These are phyloP conservation scores for Globisporangium solare DNA, from an alignment of 352 stramenopile genomes.

Conservation along the genomic window DNA sequence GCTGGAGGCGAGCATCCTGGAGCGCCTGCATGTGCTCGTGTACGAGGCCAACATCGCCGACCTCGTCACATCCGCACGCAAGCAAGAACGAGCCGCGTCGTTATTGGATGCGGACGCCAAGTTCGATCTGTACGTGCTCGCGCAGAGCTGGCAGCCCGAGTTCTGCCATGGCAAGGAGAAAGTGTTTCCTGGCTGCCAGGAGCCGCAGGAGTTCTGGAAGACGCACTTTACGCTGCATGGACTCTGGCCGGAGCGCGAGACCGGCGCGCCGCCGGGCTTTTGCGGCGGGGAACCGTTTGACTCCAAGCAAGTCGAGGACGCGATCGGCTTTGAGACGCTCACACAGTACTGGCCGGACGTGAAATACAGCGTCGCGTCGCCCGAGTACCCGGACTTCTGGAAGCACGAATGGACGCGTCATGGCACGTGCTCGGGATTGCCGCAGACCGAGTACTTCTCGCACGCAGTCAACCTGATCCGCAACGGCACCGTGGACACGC, in stretches of 20 bases:
- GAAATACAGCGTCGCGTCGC: constrained; percentile 49
- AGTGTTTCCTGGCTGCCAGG: constrained; percentile 63
- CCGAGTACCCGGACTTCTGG: constrained; percentile 86
- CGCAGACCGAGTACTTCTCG: constrained; percentile 83
- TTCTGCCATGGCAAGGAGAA: constrained; percentile 68
- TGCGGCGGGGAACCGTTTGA: constrained; percentile 78
- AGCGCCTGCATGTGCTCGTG: constrained; percentile 16
- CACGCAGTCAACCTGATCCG: constrained; percentile 72
- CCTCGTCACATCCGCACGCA: constrained; percentile 6
- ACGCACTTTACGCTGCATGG: constrained; percentile 88
- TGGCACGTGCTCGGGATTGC: constrained; percentile 89
- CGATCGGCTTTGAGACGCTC: constrained; percentile 67
- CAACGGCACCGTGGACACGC: constrained; percentile 66
- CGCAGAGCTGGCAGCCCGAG: constrained; percentile 86
- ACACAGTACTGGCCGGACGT: constrained; percentile 86
- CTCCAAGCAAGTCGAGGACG: constrained; percentile 41
- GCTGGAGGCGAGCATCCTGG: constrained; percentile 7
- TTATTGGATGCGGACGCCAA: neutral
- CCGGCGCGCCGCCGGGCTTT: constrained; percentile 64
- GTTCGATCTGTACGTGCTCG: constrained; percentile 89
- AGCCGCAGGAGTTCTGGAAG: constrained; percentile 67
- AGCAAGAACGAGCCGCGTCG: neutral
- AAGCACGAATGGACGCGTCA: constrained; percentile 93
- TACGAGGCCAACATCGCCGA: constrained; percentile 25
- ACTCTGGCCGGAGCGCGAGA: constrained; percentile 79